These are phyloP conservation scores for Camellia sinensis DNA, from an alignment of 148 eudicot genomes.

Conservation along the genomic window DNA sequence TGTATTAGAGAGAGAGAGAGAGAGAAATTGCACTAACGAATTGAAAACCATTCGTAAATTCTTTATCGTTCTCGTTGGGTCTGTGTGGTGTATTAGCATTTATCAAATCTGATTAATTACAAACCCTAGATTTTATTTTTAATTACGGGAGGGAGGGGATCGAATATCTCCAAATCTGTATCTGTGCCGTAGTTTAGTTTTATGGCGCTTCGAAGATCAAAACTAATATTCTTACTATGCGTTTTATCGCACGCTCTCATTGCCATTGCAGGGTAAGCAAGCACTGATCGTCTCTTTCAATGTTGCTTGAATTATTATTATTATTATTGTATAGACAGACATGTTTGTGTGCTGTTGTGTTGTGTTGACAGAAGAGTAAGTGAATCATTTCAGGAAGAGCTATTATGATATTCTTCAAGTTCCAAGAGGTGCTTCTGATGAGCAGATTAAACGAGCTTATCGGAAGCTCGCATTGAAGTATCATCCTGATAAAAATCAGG, in stretches of 20 bases:
- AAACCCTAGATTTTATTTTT: slow-evolving; percentile 23
- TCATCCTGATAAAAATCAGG: slow-evolving; percentile 94
- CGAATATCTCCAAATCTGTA: slow-evolving; percentile 20
- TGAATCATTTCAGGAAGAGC: slow-evolving; percentile 57
- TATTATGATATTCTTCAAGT: slow-evolving; percentile 83
- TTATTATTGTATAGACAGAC: background rate
- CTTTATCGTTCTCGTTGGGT: background rate
- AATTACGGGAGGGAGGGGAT: background rate
- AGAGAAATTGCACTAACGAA: background rate
- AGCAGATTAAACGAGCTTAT: slow-evolving; percentile 84
- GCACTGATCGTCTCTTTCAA: slow-evolving; percentile 12
- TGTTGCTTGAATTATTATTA: too few species aligned
- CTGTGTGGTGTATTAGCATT: background rate
- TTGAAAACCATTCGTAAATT: background rate
- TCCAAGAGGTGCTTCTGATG: slow-evolving; percentile 76
- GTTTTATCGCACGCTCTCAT: slow-evolving; percentile 34
- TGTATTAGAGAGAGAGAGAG: background rate
- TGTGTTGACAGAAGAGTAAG: background rate
- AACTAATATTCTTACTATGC: slow-evolving; percentile 34
- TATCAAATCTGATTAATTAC: slow-evolving; percentile 13
- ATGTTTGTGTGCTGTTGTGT: background rate
- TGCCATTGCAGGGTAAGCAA: slow-evolving; percentile 77
- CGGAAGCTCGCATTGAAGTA: slow-evolving; percentile 88
- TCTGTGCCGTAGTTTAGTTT: background rate
- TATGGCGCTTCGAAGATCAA: slow-evolving; percentile 50